Evolutionary conservation across 441 rosid species (phyloP), one percentile per base, ranked within the genome.

Genomic region (Sinapis alba): DNA sequence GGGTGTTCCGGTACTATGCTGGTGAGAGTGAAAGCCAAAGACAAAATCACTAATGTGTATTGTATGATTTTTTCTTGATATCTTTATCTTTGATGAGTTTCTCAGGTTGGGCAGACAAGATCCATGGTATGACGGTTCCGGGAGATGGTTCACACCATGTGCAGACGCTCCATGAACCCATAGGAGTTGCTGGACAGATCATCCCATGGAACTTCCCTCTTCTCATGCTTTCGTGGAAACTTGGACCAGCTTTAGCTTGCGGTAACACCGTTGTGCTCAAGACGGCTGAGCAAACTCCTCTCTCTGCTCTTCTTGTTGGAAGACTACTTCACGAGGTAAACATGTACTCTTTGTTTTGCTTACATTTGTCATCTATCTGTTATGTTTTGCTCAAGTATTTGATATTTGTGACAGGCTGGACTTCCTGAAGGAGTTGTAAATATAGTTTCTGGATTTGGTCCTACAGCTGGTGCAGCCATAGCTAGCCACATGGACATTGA

Each of bases 361-460:
- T 6, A 32, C 26, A 27, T 53, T 54, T 26, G 9, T 56, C 65
- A 43, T 62, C 45, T 50, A 18, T 28, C 18, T 64, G 56, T 58
- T 13, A 64, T 47, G 27, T 51, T 59, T 18, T 3, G 36, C 65
- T 61, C 30, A 72, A 53, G 58, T 20, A 19, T 24, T 19, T 67
- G 54, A 56, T 68, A 26, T 58, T 20, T 18, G 13, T 74, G 79
- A 28, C 80, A 91, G 97, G 97, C 97, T 72, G 95, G 96, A 72
- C 88, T 88, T 72, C 96, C 95, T 26, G 81, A 87, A 4, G 97
- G 97, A 72, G 97, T 87, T 80, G 78, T 90, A 5, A 90, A 92
- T 59, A 81, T 88, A 12, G 80, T 92, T 69, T 83, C 92, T 50
- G 95, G 94, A 66, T 92, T 78, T 58, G 96, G 93, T 60, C 78